These are phyloP conservation scores for Gymnopilus dilepis DNA, from an alignment of 768 basidiomycete genomes.

Conservation along the genomic window DNA sequence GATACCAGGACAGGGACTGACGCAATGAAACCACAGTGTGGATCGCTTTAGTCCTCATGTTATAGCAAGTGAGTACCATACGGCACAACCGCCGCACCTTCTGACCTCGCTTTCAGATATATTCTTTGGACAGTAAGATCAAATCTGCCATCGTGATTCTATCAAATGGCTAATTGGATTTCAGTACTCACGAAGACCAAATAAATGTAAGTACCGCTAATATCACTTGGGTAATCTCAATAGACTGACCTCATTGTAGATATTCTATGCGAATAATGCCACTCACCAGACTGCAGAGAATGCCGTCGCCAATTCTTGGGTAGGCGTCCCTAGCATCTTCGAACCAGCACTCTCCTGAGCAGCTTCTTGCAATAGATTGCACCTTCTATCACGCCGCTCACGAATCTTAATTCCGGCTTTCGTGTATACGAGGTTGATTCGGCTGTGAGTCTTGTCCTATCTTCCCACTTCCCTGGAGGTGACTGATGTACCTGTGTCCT, in stretches of 20 bases:
- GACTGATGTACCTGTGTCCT: background rate
- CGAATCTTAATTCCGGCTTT: conserved; percentile 79
- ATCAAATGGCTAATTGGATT: conserved; percentile 5
- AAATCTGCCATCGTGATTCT: background rate
- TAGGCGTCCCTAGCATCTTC: conserved; percentile 20
- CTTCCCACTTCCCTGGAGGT: background rate
- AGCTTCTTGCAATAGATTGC: conserved; percentile 49
- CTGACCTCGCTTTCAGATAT: conserved; percentile 49
- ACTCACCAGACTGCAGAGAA: conserved; percentile 60
- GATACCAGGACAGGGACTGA: conserved; percentile 33
- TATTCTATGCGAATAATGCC: conserved; percentile 76
- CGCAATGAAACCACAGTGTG: conserved; percentile 47
- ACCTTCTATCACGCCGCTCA: conserved; percentile 73
- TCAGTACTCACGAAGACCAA: conserved; percentile 71
- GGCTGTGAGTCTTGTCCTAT: conserved; percentile 46
- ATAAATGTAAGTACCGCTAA: conserved; percentile 50
- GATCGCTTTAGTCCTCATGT: conserved; percentile 83
- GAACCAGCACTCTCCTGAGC: background rate
- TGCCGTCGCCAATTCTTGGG: conserved; percentile 56
- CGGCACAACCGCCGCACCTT: background rate
- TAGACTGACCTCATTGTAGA: conserved; percentile 38
- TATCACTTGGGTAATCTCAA: background rate
- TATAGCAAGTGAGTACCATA: conserved; percentile 68
- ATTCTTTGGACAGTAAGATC: conserved; percentile 70
- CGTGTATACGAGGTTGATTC: conserved; percentile 76